Base-by-base conservation (phyloP, 2,329 filamentous ascomycete species). In the Acarospora socialis region DNA sequence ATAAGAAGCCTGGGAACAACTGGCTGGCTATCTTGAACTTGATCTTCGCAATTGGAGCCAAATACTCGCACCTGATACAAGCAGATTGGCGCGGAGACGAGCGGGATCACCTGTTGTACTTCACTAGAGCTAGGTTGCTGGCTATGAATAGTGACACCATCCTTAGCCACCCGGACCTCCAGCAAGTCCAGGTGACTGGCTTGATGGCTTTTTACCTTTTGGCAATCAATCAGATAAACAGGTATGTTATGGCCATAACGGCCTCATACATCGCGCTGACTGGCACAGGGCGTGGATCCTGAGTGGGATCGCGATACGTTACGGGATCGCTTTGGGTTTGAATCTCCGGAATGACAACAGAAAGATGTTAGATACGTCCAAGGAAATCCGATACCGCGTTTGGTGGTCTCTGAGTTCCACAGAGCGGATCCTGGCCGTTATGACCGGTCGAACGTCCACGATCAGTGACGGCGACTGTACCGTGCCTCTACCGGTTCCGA, bases 381-480 rank as follows among this genome's bases (percentile, higher is more conserved):
- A 50, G 33, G 56, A 59, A 36, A 39, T 47, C 3, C 35, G 55
- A 16, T 42, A 47, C 13, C 48, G 51, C 19, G 47, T 54, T 13
- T 60, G 57, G 56, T 57, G 56, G 52, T 50, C 48, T n/a, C 35
- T 58, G 13, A 55, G 50, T 33, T 46, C 46, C 3, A 33, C 56
- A 10, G 57, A 60, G 36, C 43, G 46, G 10, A 41, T 52, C 2
- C 39, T 59, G 3, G 48, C 48, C 10, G 38, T 48, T 4, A 46
- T 57, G 16, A 55, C 50, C n/a, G 57, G 57, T 5, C 47, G 55
- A 5, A 51, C 56, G 19, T 51, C 46, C 23, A 43, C 48, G 4
- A 47, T 49, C 13, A 36, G 45, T 5, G 46, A 51, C 21, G 34
- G 36, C 7, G 40, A 47, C 19, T 51, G 47, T 30, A 53, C 50